Conservation (phyloP, 2,329 filamentous ascomycete genomes). For the Talaromyces sp. region DNA sequence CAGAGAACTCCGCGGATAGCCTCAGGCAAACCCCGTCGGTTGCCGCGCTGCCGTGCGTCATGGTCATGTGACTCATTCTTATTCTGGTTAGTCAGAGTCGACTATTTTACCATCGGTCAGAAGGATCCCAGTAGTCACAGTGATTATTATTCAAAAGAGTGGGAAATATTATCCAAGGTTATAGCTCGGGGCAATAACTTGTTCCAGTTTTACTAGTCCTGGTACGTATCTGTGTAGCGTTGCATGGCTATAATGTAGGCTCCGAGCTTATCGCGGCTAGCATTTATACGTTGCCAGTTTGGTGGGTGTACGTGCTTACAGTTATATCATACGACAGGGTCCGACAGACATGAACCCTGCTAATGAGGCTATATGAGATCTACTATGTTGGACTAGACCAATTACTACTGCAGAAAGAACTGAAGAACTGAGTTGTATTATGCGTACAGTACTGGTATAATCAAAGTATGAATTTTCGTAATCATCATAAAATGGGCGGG, state of each 20-base stretch:
- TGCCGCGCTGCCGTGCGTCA: slow-evolving; percentile 1
- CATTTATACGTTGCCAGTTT: not conserved
- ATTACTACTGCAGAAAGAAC: not conserved
- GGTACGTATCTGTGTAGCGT: not conserved
- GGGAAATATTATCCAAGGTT: not conserved
- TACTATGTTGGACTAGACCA: not conserved
- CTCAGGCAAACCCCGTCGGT: slow-evolving; percentile 2
- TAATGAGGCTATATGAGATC: not conserved
- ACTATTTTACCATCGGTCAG: not conserved
- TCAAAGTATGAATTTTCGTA: slow-evolving; percentile 15
- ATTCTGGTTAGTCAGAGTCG: not conserved
- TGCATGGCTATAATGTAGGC: not conserved
- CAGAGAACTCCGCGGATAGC: slow-evolving; percentile 7
- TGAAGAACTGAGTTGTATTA: slow-evolving; percentile 7
- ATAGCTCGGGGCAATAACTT: not conserved
- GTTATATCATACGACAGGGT: not conserved
- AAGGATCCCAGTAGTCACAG: not conserved
- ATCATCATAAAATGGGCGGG: slow-evolving; percentile 4
- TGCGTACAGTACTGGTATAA: slow-evolving; percentile 15
- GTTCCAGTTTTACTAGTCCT: not conserved
- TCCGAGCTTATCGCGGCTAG: slow-evolving; percentile 8
- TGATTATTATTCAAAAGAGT: not conserved
- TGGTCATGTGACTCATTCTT: not conserved
- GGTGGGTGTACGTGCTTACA: too few species aligned
- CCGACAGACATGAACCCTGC: not conserved